Conservation (phyloP, 106 monocot species). For the Vanilla planifolia region DNA sequence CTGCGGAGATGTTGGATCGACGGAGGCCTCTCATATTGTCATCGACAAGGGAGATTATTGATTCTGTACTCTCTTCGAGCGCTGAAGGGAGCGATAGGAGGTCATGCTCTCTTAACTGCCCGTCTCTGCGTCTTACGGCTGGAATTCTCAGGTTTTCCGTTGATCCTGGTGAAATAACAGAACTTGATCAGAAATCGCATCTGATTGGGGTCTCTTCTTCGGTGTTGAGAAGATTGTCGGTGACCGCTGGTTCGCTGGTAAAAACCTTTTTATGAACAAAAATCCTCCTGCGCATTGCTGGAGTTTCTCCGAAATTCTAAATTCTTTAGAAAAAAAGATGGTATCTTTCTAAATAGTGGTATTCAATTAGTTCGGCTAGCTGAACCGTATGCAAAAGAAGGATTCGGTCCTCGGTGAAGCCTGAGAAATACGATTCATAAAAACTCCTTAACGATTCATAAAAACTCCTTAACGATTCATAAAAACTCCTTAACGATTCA, state of each 20-base stretch:
- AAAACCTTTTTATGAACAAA: too few species aligned
- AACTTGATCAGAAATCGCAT: slow-evolving; percentile 28
- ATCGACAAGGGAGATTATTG: slow-evolving; percentile 42
- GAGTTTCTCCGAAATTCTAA: background rate
- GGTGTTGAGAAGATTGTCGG: slow-evolving; percentile 41
- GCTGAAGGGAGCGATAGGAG: background rate
- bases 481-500: too few species aligned
- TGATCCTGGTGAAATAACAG: slow-evolving; percentile 10
- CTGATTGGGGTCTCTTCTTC: slow-evolving; percentile 42
- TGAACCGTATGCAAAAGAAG: too few species aligned
- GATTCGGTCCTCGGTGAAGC: too few species aligned
- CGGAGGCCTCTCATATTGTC: slow-evolving; percentile 72
- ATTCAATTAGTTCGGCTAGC: too few species aligned
- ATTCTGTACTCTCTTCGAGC: slow-evolving; percentile 44
- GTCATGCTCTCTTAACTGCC: background rate
- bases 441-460: too few species aligned
- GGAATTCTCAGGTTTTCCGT: slow-evolving; percentile 57
- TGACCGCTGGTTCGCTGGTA: slow-evolving; percentile 81
- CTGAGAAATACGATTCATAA: too few species aligned
- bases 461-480: too few species aligned
- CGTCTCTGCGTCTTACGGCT: slow-evolving; percentile 33
- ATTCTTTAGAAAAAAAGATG: too few species aligned
- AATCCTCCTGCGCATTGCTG: too few species aligned
- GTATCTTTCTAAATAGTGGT: too few species aligned
- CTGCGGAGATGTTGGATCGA: slow-evolving; percentile 35